Evolutionary conservation across 352 stramenopile genomes (phyloP).

Genomic region (Phytophthora cryptogea): DNA sequence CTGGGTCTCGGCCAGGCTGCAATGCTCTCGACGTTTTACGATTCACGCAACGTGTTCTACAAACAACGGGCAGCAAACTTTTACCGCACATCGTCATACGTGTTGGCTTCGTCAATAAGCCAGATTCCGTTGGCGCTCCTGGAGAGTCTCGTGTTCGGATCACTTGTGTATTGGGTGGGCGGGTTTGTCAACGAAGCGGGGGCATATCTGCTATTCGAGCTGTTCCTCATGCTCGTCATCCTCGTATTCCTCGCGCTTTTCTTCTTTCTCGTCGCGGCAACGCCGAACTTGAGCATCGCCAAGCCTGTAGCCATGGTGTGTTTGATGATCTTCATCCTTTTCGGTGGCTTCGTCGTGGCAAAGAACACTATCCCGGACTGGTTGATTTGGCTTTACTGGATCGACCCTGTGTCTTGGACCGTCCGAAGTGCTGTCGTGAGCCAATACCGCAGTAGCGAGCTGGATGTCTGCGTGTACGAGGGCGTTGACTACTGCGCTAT

Average conservation of each 20-base stretch:
- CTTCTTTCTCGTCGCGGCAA: not conserved
- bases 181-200: not conserved
- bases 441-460: constrained; percentile 22
- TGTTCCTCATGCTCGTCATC: constrained; percentile 5
- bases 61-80: constrained; percentile 12
- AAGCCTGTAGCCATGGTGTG: constrained; percentile 22
- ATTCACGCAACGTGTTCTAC: constrained; percentile 33
- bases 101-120: constrained; percentile 1
- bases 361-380: constrained; percentile 31
- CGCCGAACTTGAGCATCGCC: constrained; percentile 8
- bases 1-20: constrained; percentile 70
- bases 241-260: constrained; percentile 2
- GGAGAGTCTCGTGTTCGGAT: constrained; percentile 11
- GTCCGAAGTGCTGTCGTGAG: constrained; percentile 28
- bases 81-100: not conserved
- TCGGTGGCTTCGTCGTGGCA: constrained; percentile 33
- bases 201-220: constrained; percentile 1
- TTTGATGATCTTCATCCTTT: constrained; percentile 34
- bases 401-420: constrained; percentile 7
- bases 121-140: not conserved
- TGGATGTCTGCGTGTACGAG: constrained; percentile 24
- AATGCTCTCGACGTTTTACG: constrained; percentile 74
- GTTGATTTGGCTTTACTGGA: constrained; percentile 15
- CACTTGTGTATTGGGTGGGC: constrained; percentile 6
- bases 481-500: constrained; percentile 33